Evolutionary conservation across 139 green algal species (phyloP).

Genomic region (Raphidocelis subcapitata): DNA sequence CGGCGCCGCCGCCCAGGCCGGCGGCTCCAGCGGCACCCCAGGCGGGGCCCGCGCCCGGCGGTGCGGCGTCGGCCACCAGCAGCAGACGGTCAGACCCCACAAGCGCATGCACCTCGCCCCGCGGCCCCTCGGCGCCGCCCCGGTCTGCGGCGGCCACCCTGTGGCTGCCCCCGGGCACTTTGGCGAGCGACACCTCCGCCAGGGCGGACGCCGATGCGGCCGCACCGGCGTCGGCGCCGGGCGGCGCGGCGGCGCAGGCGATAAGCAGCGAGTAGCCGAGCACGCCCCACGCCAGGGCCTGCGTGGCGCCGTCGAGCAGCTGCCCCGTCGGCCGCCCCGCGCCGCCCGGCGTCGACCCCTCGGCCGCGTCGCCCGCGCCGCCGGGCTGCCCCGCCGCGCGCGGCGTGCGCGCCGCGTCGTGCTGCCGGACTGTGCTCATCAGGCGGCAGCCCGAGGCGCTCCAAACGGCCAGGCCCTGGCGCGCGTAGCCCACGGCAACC

Average conservation of each 20-base stretch:
- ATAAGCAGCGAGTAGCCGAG: constrained; percentile 64
- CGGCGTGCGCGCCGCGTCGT: constrained; percentile 7
- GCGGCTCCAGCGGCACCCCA: too few relatives aligned
- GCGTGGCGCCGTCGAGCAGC: constrained; percentile 48
- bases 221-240: neutral
- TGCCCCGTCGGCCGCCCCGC: constrained; percentile 1
- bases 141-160: constrained; percentile 14
- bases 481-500: constrained; percentile 60
- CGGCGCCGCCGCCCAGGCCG: neutral
- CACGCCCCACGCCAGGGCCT: constrained; percentile 59
- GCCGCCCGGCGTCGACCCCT: neutral
- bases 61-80: too few relatives aligned
- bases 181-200: constrained; percentile 63
- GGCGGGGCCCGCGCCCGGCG: too few relatives aligned
- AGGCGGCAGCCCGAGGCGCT: constrained; percentile 77
- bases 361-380: too few relatives aligned
- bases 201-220: too few relatives aligned
- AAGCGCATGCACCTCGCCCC: constrained; percentile 65
- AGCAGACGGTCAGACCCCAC: constrained; percentile 42
- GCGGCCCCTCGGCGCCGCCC: too few relatives aligned
- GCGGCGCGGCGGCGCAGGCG: constrained; percentile 6
- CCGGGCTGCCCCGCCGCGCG: neutral
- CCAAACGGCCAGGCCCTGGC: constrained; percentile 72
- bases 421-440: constrained; percentile 75
- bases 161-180: constrained; percentile 39